Conservation (phyloP, 2,329 filamentous ascomycete species). For the Botryotinia narcissicola region DNA sequence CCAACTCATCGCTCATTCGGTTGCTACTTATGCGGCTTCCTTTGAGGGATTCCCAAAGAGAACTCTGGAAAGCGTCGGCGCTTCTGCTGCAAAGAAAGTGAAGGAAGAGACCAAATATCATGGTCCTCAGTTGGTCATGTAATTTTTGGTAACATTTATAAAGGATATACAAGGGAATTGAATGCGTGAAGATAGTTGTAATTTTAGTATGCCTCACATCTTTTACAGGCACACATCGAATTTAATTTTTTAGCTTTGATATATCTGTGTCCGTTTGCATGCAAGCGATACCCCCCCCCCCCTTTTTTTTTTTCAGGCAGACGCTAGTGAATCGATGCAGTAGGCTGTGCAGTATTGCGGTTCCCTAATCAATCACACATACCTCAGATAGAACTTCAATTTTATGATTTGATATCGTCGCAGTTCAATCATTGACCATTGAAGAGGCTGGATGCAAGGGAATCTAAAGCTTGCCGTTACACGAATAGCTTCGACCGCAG, state of each 20-base stretch:
- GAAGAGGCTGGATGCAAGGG: not conserved
- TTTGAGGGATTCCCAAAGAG: slow-evolving; percentile 65
- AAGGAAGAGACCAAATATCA: slow-evolving; percentile 47
- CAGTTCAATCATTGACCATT: not conserved
- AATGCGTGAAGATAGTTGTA: not conserved
- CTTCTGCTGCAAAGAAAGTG: slow-evolving; percentile 24
- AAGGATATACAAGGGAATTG: not conserved
- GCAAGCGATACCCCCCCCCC: not conserved
- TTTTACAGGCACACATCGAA: not conserved
- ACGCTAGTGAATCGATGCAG: not conserved
- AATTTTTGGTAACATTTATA: slow-evolving; percentile 24
- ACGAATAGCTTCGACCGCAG: not conserved
- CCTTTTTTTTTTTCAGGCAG: no score
- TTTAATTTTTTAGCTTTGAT: not conserved
- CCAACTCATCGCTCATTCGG: slow-evolving; percentile 67
- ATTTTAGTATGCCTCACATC: not conserved
- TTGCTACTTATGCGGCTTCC: slow-evolving; percentile 66
- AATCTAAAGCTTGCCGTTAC: not conserved
- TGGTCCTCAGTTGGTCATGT: slow-evolving; percentile 49
- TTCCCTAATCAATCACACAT: not conserved
- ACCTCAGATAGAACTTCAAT: not conserved
- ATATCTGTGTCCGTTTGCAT: not conserved
- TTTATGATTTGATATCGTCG: not conserved
- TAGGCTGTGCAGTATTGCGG: not conserved
- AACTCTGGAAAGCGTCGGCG: slow-evolving; percentile 33